Percentiles rank a stretch among this genome's conserved stretches.
These are phyloP conservation scores for Globisporangium paroecandrum DNA, from an alignment of 352 stramenopile species.

Conservation along the genomic window DNA sequence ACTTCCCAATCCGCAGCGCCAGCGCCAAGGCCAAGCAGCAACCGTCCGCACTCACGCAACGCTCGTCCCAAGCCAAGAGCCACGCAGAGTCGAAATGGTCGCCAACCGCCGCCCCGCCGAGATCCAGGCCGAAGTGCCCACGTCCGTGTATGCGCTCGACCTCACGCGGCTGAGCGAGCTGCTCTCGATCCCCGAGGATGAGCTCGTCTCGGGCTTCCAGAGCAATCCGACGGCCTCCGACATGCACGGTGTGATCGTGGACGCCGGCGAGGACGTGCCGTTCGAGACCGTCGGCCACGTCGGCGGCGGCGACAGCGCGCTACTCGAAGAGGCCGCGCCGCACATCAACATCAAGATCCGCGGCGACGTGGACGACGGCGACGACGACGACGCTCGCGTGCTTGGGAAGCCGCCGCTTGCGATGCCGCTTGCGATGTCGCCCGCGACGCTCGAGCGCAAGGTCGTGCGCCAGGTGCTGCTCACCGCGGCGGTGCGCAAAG, in stretches of 20 bases:
- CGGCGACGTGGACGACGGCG: not conserved
- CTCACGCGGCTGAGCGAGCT: conserved; percentile 49
- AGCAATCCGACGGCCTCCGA: conserved; percentile 49
- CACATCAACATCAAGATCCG: conserved; percentile 12
- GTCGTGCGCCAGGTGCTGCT: conserved; percentile 57
- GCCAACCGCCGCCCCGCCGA: conserved; percentile 46
- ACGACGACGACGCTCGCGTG: not conserved
- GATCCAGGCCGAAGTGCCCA: conserved; percentile 53
- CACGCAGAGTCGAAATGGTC: conserved; percentile 26
- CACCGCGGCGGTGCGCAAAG: conserved; percentile 54
- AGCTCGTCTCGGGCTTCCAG: conserved; percentile 58
- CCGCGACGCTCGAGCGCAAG: conserved; percentile 16
- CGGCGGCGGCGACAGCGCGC: not conserved
- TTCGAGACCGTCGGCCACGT: conserved; percentile 62
- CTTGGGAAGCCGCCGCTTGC: not conserved
- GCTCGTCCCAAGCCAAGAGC: not conserved
- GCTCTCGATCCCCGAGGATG: conserved; percentile 41
- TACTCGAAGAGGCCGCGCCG: conserved; percentile 19
- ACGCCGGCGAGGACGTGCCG: conserved; percentile 66
- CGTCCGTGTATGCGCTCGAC: conserved; percentile 54
- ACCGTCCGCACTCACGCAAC: not conserved
- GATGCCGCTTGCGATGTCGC: not conserved
- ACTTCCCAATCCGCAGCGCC: not conserved
- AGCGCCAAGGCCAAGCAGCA: not conserved
- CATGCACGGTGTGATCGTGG: conserved; percentile 77